Evolutionary conservation across 2,329 filamentous ascomycete species (phyloP), one percentile per base, ranked within the genome.

Genomic region (Thermomyces lanuginosus): DNA sequence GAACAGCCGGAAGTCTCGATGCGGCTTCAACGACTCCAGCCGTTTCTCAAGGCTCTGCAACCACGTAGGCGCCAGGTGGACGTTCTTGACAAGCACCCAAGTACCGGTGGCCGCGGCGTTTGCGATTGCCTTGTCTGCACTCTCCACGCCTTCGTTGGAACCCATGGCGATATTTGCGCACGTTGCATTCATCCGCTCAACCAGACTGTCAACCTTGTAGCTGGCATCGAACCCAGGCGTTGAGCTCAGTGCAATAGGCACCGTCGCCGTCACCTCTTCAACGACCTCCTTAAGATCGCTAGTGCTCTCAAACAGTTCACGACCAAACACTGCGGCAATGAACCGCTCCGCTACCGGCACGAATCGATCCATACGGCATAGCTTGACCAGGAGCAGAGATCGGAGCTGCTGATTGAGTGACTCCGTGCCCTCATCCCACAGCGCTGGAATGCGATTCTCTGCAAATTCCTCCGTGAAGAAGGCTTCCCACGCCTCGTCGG

Each of bases 121-220:
- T 55, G 72, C 79, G 46, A 98, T 83, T 16, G 91, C 89, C 56
- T 92, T 92, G 63, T 98, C 89, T 10, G 89, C 89, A 35, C 75
- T 89, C 31, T 84, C 74, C 10, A 91, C 64, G 48, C 83, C 81
- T 62, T 98, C 89, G 45, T 91, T 91, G 23, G 89, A 95, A 46
- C 89, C 89, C 89, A 98, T 98, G 42, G 91, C 91, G 46, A 98
- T 93, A 53, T 93, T 93, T 32, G 83, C 84, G 58, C 89, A 98
- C 29, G 70, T 74, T 27, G 81, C 75, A 32, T 72, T 70, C 51
- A 72, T 75, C 39, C 81, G 71, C 53, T 92, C 81, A 16, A 95
- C 91, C 28, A 98, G 65, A 34, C 76, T 82, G 52, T 98, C 89
- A 33, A 98, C 89, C 63, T 98, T 98, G 72, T 95, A 98, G 49